Base-by-base conservation (phyloP, 805 yeast genomes). In the Saturnispora saitoi region DNA sequence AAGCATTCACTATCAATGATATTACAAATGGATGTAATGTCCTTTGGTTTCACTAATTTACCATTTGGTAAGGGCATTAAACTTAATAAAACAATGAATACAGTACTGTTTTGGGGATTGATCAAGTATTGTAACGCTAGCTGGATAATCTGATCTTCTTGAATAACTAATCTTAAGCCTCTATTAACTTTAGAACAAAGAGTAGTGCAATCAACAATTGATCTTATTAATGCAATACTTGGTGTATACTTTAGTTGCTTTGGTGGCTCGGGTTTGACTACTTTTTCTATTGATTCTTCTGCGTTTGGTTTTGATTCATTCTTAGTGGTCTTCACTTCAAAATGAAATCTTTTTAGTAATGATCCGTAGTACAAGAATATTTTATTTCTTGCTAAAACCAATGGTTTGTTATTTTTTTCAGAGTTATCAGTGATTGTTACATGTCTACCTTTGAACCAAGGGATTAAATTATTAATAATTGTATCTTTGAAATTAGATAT, bases 31-130 rank as follows among this genome's bases (percentile, higher is more conserved):
- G 30, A n/a, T 7, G 43, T 31, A 14, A 45, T 12, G 19, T 38
- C 38, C 12, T 31, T 30, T 12, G 7, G 11, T 11, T 30, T 24
- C 17, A 38, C 11, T 5, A n/a, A 19, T 20, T 38, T 24, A 12
- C 43, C 42, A 30, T 45, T 45, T 6, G 42, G 42, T 8, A 38
- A 24, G 7, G 30, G 19, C 31, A 45, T 12, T n/a, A 45, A 45
- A 24, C 34, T 29, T 11, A 45, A 7, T 20, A 34, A 8, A 34
- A 34, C 17, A 8, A 34, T 20, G 17, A 15, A 34, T 4, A 19
- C 20, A 7, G 34, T 32, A 9, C 29, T 32, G 31, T 45, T 42
- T 30, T 38, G 20, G 1, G 48, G 48, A 20, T 29, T 38, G 24
- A n/a, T 30, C 24, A 45, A 30, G 30, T 37, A 45, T 19, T 24